Conservation (phyloP, 805 yeast genomes). For the Nakazawaea peltata region DNA sequence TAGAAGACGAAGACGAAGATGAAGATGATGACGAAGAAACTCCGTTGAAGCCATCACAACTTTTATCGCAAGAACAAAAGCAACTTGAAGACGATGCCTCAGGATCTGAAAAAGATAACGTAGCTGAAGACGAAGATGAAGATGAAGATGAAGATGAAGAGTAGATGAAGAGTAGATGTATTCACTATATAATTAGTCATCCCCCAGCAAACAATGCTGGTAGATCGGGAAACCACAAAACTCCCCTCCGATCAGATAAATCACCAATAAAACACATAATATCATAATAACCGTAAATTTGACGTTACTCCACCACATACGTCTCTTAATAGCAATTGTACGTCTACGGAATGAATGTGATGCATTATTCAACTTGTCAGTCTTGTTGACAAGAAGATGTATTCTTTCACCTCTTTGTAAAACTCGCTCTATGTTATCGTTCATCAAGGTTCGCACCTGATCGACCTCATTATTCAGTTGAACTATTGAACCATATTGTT, state of each 20-base stretch:
- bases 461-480: slow-evolving; percentile 48
- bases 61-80: slow-evolving; percentile 12
- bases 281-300: slow-evolving; percentile 28
- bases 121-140: slow-evolving; percentile 8
- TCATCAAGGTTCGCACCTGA: slow-evolving; percentile 61
- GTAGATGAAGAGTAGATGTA: no score
- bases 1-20: slow-evolving; percentile 10
- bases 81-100: slow-evolving; percentile 4
- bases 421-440: slow-evolving; percentile 63
- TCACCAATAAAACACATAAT: slow-evolving; percentile 18
- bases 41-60: slow-evolving; percentile 10
- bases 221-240: slow-evolving; percentile 50
- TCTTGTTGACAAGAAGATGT: slow-evolving; percentile 65
- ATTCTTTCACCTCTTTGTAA: slow-evolving; percentile 75
- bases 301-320: slow-evolving; percentile 62
- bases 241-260: slow-evolving; percentile 40
- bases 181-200: no score
- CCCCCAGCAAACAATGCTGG: slow-evolving; percentile 29
- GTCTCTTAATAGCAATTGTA: slow-evolving; percentile 53
- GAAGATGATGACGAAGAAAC: slow-evolving; percentile 12
- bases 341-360: slow-evolving; percentile 64
- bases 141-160: slow-evolving; percentile 10
- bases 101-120: slow-evolving; percentile 12
- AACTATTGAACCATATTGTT: slow-evolving; percentile 20
- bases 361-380: slow-evolving; percentile 60